Evolutionary conservation across 83 land plant species (phyloP).

Genomic region (Picea abies): DNA sequence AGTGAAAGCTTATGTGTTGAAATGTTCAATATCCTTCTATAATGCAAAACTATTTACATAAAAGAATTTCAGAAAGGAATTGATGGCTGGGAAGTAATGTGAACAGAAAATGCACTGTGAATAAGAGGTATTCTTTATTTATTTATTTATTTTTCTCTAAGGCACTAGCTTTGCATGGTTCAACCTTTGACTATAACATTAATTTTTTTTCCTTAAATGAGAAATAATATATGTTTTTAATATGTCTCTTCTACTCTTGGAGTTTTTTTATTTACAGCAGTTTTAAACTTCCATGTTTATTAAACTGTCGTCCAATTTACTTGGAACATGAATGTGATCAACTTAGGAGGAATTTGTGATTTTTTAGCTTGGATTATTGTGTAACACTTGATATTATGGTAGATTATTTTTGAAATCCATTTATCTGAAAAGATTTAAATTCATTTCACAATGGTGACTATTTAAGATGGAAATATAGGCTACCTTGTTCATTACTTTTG

Average conservation of each 20-base stretch:
- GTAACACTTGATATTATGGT: background rate
- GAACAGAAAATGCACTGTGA: background rate
- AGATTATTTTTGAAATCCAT: background rate
- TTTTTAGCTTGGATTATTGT: background rate
- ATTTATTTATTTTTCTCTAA: background rate
- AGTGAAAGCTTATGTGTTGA: too few species aligned
- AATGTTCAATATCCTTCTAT: too few species aligned
- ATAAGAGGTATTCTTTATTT: too few species aligned
- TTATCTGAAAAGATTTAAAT: background rate
- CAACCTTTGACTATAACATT: background rate
- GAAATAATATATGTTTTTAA: background rate
- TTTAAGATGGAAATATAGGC: too few species aligned
- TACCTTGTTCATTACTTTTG: background rate
- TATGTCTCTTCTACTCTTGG: background rate
- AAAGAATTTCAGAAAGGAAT: too few species aligned
- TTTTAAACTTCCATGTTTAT: background rate
- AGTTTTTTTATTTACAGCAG: too few species aligned
- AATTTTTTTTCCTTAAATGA: background rate
- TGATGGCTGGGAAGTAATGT: too few species aligned
- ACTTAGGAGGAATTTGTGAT: background rate
- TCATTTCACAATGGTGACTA: background rate
- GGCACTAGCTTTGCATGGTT: background rate
- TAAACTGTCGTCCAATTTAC: background rate
- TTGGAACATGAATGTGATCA: slow-evolving; percentile 1
- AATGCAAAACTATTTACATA: too few species aligned